Conservation (phyloP, 2,329 filamentous ascomycete species). For the Lasiodiplodia sp. region DNA sequence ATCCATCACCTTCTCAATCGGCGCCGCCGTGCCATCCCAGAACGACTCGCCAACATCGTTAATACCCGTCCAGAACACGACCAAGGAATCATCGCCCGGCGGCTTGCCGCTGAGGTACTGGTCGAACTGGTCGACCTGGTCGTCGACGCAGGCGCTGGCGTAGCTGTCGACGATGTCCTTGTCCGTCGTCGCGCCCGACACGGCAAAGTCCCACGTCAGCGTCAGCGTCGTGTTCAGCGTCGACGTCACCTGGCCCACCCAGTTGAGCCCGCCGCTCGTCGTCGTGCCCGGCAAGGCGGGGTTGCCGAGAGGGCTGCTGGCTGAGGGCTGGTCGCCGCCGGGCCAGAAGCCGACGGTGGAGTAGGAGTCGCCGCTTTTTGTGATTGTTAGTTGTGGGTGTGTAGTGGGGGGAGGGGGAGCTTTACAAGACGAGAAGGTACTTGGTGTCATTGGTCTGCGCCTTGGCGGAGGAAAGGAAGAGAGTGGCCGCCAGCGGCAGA, state of each 20-base stretch:
- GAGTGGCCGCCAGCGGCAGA: conserved; percentile 25
- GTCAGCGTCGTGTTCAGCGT: conserved; percentile 34
- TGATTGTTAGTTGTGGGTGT: background rate
- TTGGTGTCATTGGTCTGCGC: conserved; percentile 14
- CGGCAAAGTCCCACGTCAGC: conserved; percentile 36
- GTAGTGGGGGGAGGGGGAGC: background rate
- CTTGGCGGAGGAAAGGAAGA: conserved; percentile 2
- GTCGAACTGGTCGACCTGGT: conserved; percentile 35
- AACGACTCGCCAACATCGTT: conserved; percentile 37
- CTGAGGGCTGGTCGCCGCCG: conserved; percentile 33
- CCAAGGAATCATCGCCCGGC: conserved; percentile 32
- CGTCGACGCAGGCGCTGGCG: conserved; percentile 27
- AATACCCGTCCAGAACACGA: conserved; percentile 37
- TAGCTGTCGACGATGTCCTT: conserved; percentile 27
- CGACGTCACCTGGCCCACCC: conserved; percentile 35
- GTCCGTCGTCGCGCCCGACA: conserved; percentile 36
- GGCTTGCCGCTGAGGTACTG: conserved; percentile 33
- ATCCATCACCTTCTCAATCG: conserved; percentile 37
- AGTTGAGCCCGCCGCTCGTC: conserved; percentile 36
- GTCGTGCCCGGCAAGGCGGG: conserved; percentile 35
- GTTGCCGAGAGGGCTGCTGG: conserved; percentile 36
- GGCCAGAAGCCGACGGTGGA: conserved; percentile 36
- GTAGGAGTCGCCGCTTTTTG: conserved; percentile 37
- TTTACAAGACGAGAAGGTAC: conserved; percentile 23
- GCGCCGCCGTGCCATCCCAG: conserved; percentile 11